Conservation (phyloP, 441 rosid genomes). For the Monsonia emarginata region DNA sequence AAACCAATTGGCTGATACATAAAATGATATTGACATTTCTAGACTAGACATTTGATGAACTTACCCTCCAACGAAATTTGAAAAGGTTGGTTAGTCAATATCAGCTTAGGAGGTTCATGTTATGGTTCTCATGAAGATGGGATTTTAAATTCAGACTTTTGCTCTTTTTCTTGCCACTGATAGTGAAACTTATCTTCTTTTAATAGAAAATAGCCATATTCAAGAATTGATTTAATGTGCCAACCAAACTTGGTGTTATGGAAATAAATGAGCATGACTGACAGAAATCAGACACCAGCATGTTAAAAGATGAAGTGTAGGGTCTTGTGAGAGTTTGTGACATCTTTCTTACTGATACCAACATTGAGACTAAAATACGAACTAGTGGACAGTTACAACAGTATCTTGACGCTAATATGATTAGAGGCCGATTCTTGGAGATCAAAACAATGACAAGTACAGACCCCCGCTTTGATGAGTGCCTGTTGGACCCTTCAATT, state of each 20-base stretch:
- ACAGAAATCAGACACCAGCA: neutral
- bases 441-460: neutral
- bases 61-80: neutral
- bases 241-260: neutral
- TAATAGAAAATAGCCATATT: neutral
- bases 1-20: neutral
- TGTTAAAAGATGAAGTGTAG: neutral
- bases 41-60: neutral
- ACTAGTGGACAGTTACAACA: neutral
- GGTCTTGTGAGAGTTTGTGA: neutral
- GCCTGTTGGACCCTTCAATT: constrained; percentile 7
- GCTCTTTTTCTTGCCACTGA: neutral
- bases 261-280: neutral
- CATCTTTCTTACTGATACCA: neutral
- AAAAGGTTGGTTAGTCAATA: neutral
- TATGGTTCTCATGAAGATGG: neutral
- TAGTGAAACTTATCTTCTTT: neutral
- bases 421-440: neutral
- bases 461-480: neutral
- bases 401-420: neutral
- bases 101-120: neutral
- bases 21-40: neutral
- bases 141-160: neutral
- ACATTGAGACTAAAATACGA: neutral
- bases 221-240: neutral